phyloP scores from a whole-genome alignment of 2,329 filamentous ascomycete species.

The Fusarium sp. region DNA sequence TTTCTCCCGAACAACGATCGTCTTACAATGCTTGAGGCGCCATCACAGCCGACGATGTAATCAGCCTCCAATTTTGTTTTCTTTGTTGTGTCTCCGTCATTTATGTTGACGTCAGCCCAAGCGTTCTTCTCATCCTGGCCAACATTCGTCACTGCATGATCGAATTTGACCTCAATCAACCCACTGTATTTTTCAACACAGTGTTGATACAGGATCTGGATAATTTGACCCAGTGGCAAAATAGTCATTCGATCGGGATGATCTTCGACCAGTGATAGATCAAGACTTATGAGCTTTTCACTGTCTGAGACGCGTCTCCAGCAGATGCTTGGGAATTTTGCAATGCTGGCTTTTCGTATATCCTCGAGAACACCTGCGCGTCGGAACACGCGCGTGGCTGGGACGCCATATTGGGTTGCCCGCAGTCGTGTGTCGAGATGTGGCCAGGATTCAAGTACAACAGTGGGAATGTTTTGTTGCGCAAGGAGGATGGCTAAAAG shows the following conservation, averaged over 20 bases:
- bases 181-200: background rate
- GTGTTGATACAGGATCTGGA: background rate
- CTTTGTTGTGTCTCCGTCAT: background rate
- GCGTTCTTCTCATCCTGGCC: background rate
- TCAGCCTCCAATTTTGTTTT: background rate
- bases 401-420: constrained; percentile 10
- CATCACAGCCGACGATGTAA: constrained; percentile 11
- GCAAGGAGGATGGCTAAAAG: background rate
- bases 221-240: background rate
- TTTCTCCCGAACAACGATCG: background rate
- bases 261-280: constrained; percentile 7
- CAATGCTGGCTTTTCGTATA: constrained; percentile 4
- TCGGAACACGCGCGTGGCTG: constrained; percentile 3
- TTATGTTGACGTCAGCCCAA: background rate
- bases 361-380: background rate
- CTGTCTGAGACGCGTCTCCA: constrained; percentile 8
- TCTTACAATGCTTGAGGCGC: background rate
- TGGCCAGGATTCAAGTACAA: constrained; percentile 1
- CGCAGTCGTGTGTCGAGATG: constrained; percentile 3
- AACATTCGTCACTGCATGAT: constrained; percentile 1
- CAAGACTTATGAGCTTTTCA: constrained; percentile 2
- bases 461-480: background rate
- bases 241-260: constrained; percentile 13
- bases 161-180: constrained; percentile 2
- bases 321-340: background rate